Evolutionary conservation across 2,329 filamentous ascomycete genomes (phyloP), one percentile per base, ranked within the genome.

Genomic region (Fusarium acutatum): DNA sequence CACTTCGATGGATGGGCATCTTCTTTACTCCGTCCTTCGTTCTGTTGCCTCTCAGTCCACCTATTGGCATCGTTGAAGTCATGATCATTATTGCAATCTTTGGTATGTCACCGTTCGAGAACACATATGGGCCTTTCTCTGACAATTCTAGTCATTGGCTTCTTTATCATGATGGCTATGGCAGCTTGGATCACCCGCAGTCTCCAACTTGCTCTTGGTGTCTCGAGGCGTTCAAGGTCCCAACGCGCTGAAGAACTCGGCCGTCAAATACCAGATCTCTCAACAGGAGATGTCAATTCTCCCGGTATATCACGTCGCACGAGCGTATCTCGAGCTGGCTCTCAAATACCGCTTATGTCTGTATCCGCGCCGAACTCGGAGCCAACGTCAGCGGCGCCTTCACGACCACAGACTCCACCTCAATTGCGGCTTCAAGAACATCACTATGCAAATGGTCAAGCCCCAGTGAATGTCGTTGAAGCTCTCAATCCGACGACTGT

Each of bases 1-100:
- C 87, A 11, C 81, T 90, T 32, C 84, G 86, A 47, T 90, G 88
- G 83, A 89, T 91, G 74, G 89, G 86, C 64, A 81, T 90, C 57
- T 86, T 89, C 72, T 90, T 91, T 73, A 88, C 86, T 6, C 89
- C 88, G 14, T 86, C 88, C 1, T 91, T 91, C 80, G 84, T 91
- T 13, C 82, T 89, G 34, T 81, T 91, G 2, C 88, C 89, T 12
- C 81, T 91, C 5, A 90, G 88, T 72, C 85, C 88, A 4, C 72
- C 84, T 1, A 88, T 91, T 24, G 84, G 87, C 26, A 84, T 85
- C 4, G 74, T 83, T 1, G 89, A 91, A 74, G 87, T 90, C 18
- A 83, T 84, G 43, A 89, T 90, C 75, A 89, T 91, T 44, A 88
- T 90, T 68, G 87, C 82, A 30, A 86, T 91, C 3, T 91, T 90